Conservation (phyloP, 306 rosid genomes). For the Quercus dentata region DNA sequence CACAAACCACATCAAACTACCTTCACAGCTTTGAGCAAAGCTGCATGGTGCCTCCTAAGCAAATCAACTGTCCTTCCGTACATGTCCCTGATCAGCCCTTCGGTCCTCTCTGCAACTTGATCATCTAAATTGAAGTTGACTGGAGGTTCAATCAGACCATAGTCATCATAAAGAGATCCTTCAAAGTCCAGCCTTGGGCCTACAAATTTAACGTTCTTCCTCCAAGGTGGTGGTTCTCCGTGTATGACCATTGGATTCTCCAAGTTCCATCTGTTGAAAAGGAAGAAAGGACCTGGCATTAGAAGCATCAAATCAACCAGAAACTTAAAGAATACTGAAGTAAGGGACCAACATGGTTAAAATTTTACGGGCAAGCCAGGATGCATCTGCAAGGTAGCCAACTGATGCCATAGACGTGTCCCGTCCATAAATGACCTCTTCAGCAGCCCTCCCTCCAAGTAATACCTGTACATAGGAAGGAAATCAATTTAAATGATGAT, state of each 20-base stretch:
- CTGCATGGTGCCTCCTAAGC: constrained; percentile 80
- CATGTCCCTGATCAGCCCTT: constrained; percentile 63
- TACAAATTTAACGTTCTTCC: constrained; percentile 60
- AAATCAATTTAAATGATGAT: constrained; percentile 14
- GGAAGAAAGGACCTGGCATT: constrained; percentile 13
- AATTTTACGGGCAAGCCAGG: constrained; percentile 99
- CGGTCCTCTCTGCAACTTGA: constrained; percentile 70
- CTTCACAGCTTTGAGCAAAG: constrained; percentile 79
- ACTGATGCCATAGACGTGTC: constrained; percentile 90
- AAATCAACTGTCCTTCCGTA: constrained; percentile 63
- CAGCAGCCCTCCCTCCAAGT: constrained; percentile 97
- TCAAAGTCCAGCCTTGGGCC: constrained; percentile 96
- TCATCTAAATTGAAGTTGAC: constrained; percentile 84
- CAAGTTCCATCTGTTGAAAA: constrained; percentile 80
- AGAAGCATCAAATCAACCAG: constrained; percentile 11
- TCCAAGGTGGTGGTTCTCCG: constrained; percentile 97
- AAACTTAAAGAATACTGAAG: neutral
- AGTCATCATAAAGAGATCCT: constrained; percentile 85
- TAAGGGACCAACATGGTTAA: constrained; percentile 66
- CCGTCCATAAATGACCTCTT: constrained; percentile 91
- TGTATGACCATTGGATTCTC: constrained; percentile 92
- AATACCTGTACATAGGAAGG: constrained; percentile 55
- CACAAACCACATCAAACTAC: constrained; percentile 35
- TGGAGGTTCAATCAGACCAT: constrained; percentile 68
- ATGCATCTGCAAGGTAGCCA: constrained; percentile 91